Percentiles rank a stretch among this genome's conserved stretches.
Evolutionary conservation across 2,329 filamentous ascomycete genomes (phyloP).

Genomic region (Tolypocladium ophioglossoides): DNA sequence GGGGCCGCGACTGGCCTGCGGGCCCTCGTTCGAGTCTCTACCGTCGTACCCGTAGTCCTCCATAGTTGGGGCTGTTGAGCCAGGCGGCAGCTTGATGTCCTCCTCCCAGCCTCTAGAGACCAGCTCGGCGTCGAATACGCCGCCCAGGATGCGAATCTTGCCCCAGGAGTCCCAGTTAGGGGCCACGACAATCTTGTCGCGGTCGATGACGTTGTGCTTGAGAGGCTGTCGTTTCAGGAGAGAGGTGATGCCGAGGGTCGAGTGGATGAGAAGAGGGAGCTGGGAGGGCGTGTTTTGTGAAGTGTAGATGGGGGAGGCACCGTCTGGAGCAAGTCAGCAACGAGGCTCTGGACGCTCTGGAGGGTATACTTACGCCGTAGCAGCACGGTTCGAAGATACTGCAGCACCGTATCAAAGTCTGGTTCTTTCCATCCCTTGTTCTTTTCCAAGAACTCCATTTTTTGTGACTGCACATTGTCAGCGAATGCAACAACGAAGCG

Average conservation of each 20-base stretch:
- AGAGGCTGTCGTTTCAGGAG: constrained; percentile 67
- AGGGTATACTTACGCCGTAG: constrained; percentile 58
- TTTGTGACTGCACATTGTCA: constrained; percentile 52
- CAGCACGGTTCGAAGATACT: constrained; percentile 81
- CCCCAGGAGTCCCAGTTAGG: constrained; percentile 99
- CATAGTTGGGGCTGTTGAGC: constrained; percentile 15
- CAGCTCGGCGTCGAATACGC: constrained; percentile 84
- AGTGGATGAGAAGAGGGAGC: constrained; percentile 71
- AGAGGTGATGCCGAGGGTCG: constrained; percentile 76
- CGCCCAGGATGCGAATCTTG: constrained; percentile 85
- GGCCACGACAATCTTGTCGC: constrained; percentile 88
- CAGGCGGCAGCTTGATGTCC: constrained; percentile 55
- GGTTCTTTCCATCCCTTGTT: constrained; percentile 91
- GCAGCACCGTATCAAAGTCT: constrained; percentile 90
- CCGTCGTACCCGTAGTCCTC: constrained; percentile 9
- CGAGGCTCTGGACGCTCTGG: not conserved
- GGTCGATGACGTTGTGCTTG: constrained; percentile 85
- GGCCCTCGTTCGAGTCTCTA: not conserved
- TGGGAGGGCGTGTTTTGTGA: constrained; percentile 66
- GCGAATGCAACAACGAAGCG: constrained; percentile 4
- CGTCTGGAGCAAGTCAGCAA: constrained; percentile 42
- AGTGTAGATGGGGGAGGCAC: constrained; percentile 77
- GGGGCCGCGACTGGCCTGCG: not conserved
- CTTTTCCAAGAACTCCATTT: constrained; percentile 82
- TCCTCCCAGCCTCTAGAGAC: constrained; percentile 78